These are phyloP conservation scores for Neopestalotiopsis clavispora DNA, from an alignment of 2,329 filamentous ascomycete species.

Conservation along the genomic window DNA sequence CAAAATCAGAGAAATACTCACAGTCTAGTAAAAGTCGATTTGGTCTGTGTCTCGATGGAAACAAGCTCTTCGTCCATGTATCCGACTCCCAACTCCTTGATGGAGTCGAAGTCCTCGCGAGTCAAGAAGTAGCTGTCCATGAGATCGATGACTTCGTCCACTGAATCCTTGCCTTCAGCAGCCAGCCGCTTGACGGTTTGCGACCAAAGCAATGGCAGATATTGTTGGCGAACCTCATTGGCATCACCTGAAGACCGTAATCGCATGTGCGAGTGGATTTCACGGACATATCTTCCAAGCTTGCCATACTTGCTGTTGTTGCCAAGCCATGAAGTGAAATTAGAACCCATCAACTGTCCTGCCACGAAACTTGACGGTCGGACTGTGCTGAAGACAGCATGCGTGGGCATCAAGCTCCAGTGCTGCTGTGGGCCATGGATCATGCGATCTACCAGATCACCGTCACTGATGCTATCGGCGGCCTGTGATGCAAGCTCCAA, in stretches of 20 bases:
- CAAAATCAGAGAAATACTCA: conserved; percentile 55
- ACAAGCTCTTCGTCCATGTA: conserved; percentile 77
- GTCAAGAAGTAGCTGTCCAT: conserved; percentile 99
- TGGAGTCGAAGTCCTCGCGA: conserved; percentile 90
- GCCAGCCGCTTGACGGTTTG: conserved; percentile 77
- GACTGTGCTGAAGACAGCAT: conserved; percentile 95
- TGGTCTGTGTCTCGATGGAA: conserved; percentile 83
- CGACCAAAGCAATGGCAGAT: conserved; percentile 87
- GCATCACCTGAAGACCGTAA: conserved; percentile 88
- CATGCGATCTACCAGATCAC: conserved; percentile 95
- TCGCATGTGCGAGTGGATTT: conserved; percentile 97
- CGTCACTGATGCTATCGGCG: conserved; percentile 95
- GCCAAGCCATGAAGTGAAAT: conserved; percentile 91
- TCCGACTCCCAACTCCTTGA: conserved; percentile 89
- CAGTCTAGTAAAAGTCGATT: conserved; percentile 86
- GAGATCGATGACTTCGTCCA: conserved; percentile 83
- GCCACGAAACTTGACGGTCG: conserved; percentile 86
- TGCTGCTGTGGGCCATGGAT: conserved; percentile 98
- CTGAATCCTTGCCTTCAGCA: conserved; percentile 78
- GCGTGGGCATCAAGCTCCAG: conserved; percentile 96
- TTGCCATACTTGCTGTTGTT: conserved; percentile 89
- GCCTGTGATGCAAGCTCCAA: conserved; percentile 87
- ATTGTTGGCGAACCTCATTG: conserved; percentile 93
- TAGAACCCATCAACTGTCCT: conserved; percentile 75
- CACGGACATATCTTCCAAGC: conserved; percentile 81